phyloP scores from a whole-genome alignment of 1,284 basidiomycete genomes.

The Trichosporon faecale region DNA sequence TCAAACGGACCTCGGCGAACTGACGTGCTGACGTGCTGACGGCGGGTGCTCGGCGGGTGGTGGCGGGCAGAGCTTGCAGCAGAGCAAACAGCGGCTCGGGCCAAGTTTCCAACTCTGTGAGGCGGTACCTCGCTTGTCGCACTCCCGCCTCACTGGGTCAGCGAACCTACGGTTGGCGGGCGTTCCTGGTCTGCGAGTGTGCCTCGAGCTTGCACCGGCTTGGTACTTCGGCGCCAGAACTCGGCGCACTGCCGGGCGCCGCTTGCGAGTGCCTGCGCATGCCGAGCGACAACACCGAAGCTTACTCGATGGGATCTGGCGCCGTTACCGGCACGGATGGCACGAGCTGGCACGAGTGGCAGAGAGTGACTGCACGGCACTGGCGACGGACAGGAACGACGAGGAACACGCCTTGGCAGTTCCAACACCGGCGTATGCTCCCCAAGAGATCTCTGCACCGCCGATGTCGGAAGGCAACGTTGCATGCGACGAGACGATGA shows the following conservation, averaged over 20 bases:
- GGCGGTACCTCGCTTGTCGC: background rate
- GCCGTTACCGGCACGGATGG: background rate
- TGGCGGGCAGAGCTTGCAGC: background rate
- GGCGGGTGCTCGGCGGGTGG: background rate
- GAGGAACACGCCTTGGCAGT: background rate
- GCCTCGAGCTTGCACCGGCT: background rate
- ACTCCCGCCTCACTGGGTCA: background rate
- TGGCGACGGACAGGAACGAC: background rate
- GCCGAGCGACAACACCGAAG: background rate
- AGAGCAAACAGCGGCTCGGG: background rate
- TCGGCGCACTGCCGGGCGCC: background rate
- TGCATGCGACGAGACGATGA: too few relatives aligned
- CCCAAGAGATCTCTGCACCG: background rate
- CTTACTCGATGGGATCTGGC: background rate
- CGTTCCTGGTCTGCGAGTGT: slow-evolving; percentile 1
- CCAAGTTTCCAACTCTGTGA: background rate
- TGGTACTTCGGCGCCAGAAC: background rate
- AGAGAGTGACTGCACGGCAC: background rate
- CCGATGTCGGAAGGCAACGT: background rate
- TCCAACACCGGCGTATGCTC: background rate
- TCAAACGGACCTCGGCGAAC: too few relatives aligned
- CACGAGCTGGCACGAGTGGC: background rate
- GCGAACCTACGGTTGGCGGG: background rate
- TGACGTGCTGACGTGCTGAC: background rate
- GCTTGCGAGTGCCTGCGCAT: background rate